Evolutionary conservation across 495 filamentous ascomycete species (phyloP).

Genomic region (Penicillium pulvis): DNA sequence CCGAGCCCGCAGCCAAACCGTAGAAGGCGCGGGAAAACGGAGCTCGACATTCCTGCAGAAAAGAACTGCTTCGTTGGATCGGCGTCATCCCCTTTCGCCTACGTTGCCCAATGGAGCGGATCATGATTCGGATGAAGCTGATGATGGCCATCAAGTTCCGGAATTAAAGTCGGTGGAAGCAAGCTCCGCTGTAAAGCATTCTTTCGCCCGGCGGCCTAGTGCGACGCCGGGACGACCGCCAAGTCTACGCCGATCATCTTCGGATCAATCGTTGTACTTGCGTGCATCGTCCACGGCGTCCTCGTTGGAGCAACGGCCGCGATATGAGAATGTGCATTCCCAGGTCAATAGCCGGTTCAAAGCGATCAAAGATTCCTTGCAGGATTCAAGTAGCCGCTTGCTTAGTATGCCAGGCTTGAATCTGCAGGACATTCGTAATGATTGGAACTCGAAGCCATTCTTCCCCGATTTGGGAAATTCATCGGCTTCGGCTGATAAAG

Average conservation of each 20-base stretch:
- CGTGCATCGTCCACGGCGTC: slow-evolving; percentile 70
- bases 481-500: slow-evolving; percentile 13
- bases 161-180: slow-evolving; percentile 35
- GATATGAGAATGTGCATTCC: slow-evolving; percentile 73
- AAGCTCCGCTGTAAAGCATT: slow-evolving; percentile 38
- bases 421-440: slow-evolving; percentile 50
- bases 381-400: slow-evolving; percentile 76
- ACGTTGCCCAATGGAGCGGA: not conserved
- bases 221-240: slow-evolving; percentile 29
- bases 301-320: slow-evolving; percentile 83
- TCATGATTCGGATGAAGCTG: slow-evolving; percentile 23
- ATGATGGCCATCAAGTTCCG: slow-evolving; percentile 25
- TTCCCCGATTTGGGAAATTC: slow-evolving; percentile 24
- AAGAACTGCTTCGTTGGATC: slow-evolving; percentile 18
- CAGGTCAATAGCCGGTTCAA: slow-evolving; percentile 87
- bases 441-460: slow-evolving; percentile 39
- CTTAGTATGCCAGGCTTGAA: slow-evolving; percentile 60
- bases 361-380: slow-evolving; percentile 85
- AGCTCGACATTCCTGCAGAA: not conserved
- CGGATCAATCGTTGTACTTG: slow-evolving; percentile 73
- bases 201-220: slow-evolving; percentile 33
- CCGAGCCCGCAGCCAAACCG: slow-evolving; percentile 34
- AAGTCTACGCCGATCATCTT: slow-evolving; percentile 62
- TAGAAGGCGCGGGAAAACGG: slow-evolving; percentile 16
- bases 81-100: slow-evolving; percentile 1